Evolutionary conservation across 1,284 basidiomycete genomes (phyloP), one percentile per base, ranked within the genome.

Genomic region (Boletus hoseneyae): DNA sequence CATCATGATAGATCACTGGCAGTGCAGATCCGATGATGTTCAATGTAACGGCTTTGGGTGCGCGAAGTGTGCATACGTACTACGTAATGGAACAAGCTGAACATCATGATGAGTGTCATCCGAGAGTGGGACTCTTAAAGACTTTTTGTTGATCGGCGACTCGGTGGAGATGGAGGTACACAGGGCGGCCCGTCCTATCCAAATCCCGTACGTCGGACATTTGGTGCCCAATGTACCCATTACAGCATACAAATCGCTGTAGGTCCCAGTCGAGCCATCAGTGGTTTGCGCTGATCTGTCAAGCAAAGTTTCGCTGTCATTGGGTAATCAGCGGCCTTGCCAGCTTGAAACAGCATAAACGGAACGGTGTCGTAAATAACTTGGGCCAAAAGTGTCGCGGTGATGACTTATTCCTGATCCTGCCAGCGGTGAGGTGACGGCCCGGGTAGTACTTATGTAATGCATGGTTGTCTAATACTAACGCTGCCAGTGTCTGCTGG

Each of bases 241-340:
- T 75, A 73, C 59, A 69, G 66, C 33, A 56, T 73, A 50, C 65
- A 66, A 38, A 52, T 71, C 43, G 41, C 58, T 29, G 50, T 59
- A 13, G 59, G 63, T 10, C 51, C 62, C 12, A 71, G 9, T 58
- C 71, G 1, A 63, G 66, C 19, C 72, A 76, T 5, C 74, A 76
- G 50, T 76, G 76, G 74, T 61, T 55, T 1, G 50, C 41, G 13
- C 52, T 60, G 16, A 45, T 57, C 60, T 13, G 48, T 75, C 55
- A 74, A 74, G 47, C 66, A 65, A 40, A 48, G 16, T 16, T 16
- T 16, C 60, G 0, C 41, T 59, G 4, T 53, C 60, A 9, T 39
- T 68, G 16, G 55, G 57, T 23, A 61, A 57, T 47, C 58, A 54
- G 11, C 58, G 58, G 10, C 27, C 16, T 16, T 16, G 16, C 16